A percentile compares a stretch with the other conserved stretches of the same genome.
These are phyloP conservation scores for Guadua angustifolia DNA, from an alignment of 176 grass and related monocot genomes.

Conservation along the genomic window DNA sequence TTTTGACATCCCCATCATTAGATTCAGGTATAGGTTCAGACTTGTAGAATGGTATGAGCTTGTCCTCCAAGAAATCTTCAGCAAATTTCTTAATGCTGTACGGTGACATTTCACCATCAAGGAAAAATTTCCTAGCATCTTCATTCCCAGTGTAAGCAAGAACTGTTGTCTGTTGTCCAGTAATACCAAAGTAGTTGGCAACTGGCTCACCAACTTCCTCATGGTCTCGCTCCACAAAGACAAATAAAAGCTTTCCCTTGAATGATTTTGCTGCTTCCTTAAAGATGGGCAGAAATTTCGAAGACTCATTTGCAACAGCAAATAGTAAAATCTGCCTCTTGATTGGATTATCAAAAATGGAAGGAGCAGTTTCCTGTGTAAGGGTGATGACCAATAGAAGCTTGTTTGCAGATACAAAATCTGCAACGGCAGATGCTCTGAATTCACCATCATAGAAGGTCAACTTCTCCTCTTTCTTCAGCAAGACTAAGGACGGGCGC, in stretches of 20 bases:
- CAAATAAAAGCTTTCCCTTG: conserved; percentile 95
- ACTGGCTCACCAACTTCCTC: conserved; percentile 88
- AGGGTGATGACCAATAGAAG: conserved; percentile 81
- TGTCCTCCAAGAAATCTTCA: no score
- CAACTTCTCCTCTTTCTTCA: conserved; percentile 94
- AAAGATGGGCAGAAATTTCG: no score
- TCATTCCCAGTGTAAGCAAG: no score
- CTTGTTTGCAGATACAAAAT: conserved; percentile 86
- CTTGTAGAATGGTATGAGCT: no score
- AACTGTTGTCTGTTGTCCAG: conserved; percentile 66
- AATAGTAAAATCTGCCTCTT: conserved; percentile 57
- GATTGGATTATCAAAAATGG: conserved; percentile 90
- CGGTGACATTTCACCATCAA: no score
- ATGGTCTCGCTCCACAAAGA: conserved; percentile 83
- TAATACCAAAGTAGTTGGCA: conserved; percentile 85
- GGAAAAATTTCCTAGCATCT: no score
- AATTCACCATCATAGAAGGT: conserved; percentile 80
- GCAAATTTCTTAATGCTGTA: no score
- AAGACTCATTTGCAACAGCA: no score
- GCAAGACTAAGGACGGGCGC: conserved; percentile 63
- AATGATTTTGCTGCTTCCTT: conserved; percentile 18
- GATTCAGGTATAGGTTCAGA: no score
- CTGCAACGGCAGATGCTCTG: conserved; percentile 62
- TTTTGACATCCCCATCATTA: no score
- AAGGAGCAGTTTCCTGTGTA: conserved; percentile 71